phyloP scores from a whole-genome alignment of 2,329 filamentous ascomycete species.

The Cladosporium sp. region DNA sequence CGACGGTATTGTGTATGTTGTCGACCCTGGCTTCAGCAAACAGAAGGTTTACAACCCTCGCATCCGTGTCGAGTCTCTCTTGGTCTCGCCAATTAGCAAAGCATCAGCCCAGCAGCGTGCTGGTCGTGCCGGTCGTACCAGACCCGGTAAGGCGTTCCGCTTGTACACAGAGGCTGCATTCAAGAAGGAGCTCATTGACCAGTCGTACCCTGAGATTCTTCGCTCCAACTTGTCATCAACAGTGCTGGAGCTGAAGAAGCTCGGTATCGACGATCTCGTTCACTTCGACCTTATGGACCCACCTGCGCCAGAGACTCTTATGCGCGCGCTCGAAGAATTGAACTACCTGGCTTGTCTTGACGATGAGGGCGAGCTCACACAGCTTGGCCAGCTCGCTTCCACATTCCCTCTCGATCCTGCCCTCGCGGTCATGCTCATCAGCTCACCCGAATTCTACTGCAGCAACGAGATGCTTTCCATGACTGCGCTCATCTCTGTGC shows the following conservation, averaged over 20 bases:
- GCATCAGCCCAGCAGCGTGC: conserved; percentile 95
- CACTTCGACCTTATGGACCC: conserved; percentile 99
- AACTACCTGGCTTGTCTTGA: conserved; percentile 97
- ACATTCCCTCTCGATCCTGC: conserved; percentile 94
- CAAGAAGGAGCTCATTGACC: conserved; percentile 96
- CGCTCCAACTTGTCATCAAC: conserved; percentile 93
- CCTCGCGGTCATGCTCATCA: conserved; percentile 95
- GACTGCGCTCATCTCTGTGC: conserved; percentile 88
- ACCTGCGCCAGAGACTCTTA: conserved; percentile 94
- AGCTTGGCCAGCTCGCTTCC: conserved; percentile 79
- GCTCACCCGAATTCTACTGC: conserved; percentile 96
- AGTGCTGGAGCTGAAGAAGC: conserved; percentile 93
- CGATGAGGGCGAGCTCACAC: conserved; percentile 89
- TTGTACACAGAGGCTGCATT: conserved; percentile 93
- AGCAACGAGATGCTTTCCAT: conserved; percentile 97
- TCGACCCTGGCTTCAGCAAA: conserved; percentile 99
- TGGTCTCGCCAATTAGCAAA: conserved; percentile 98
- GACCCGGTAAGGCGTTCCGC: conserved; percentile 96
- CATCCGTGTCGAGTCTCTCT: conserved; percentile 89
- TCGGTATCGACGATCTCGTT: conserved; percentile 90
- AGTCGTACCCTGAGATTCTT: conserved; percentile 93
- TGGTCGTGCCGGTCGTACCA: conserved; percentile 97
- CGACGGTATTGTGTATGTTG: conserved; percentile 97
- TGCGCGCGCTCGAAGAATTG: conserved; percentile 94
- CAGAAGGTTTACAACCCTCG: conserved; percentile 99